Evolutionary conservation across 305 asterid genomes (phyloP), one percentile per base, ranked within the genome.

Genomic region (Fraxinus latifolia): DNA sequence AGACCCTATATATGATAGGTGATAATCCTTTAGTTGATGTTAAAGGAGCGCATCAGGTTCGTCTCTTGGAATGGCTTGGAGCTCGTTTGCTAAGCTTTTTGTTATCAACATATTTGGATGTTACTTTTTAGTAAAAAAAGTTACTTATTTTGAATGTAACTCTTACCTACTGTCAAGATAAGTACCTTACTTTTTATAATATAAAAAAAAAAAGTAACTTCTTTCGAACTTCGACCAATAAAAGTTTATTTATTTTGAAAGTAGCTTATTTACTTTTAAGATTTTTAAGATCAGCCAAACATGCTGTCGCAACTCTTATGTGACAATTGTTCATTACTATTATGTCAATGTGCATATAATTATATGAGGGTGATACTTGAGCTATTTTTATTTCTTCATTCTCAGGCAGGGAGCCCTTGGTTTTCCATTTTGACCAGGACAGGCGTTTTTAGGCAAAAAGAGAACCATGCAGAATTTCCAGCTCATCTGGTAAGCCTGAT

Each of bases 341-440:
- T 68, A 65, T 19, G 29, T 42, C 32, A 25, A n/a, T 60, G 23
- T 68, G 19, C 44, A 4, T 19, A 70, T 76, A 44, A 53, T 8
- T 19, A 31, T 62, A 67, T 23, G 50, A 27, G 44, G 1, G 0
- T 47, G 31, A 73, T 33, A 79, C 17, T 53, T 12, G 74, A 77
- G 65, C 68, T 42, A 75, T 68, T 25, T 76, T 68, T 21, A 29
- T 50, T 23, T 47, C 39, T 78, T 80, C 71, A 53, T 82, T 77
- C 39, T 32, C 89, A 92, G 95, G 93, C 92, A 5, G 97, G 97
- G 74, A 65, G 83, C 79, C 93, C 93, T 9, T 92, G 97, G 97
- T 91, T 91, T 89, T 91, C 93, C 9, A 83, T 92, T 80, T 83
- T 92, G 85, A 92, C 95, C 0, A 87, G 97, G 87, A 92, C 95